phyloP scores from a whole-genome alignment of 768 basidiomycete genomes.

The Omphalotus guepiniiformis region DNA sequence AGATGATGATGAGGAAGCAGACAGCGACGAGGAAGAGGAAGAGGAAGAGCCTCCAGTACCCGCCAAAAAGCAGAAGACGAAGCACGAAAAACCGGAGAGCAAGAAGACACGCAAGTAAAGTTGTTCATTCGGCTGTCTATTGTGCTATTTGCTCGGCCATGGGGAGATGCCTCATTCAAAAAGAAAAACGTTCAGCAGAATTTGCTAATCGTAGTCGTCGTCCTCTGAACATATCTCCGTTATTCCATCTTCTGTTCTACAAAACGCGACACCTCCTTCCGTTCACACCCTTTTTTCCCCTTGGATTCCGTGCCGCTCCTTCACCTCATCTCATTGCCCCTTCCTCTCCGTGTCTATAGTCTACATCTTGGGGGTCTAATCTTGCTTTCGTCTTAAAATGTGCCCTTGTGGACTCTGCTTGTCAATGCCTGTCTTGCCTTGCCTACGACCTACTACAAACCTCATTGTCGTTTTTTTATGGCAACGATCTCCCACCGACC shows the following conservation, averaged over 20 bases:
- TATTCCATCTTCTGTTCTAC: neutral
- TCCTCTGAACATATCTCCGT: neutral
- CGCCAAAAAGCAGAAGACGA: constrained; percentile 4
- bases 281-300: neutral
- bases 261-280: neutral
- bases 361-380: neutral
- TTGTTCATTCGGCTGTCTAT: too few relatives aligned
- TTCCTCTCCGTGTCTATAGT: neutral
- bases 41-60: constrained; percentile 7
- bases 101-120: too few relatives aligned
- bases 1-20: neutral
- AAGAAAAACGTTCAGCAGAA: too few relatives aligned
- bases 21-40: constrained; percentile 1
- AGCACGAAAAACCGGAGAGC: neutral
- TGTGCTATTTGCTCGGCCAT: too few relatives aligned
- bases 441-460: too few relatives aligned
- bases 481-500: too few relatives aligned
- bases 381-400: neutral
- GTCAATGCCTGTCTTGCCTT: neutral
- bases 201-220: too few relatives aligned
- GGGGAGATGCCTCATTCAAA: too few relatives aligned
- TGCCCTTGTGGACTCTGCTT: neutral
- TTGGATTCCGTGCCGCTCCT: neutral
- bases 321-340: neutral
- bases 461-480: too few relatives aligned